Conservation (phyloP, 257 asterid genomes). For the Nicotiana tabacum region DNA sequence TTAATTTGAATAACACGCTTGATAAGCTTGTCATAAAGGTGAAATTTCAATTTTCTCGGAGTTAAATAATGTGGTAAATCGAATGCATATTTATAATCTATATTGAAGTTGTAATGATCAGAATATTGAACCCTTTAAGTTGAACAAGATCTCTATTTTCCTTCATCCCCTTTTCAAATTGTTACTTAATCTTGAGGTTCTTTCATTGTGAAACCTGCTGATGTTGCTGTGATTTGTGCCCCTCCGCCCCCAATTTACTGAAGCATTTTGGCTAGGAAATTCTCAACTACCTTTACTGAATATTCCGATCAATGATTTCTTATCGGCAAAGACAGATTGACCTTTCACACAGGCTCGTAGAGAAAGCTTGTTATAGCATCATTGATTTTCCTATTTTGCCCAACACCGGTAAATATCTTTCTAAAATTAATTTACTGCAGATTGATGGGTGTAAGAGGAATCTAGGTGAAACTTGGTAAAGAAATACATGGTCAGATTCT, state of each 20-base stretch:
- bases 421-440: not conserved
- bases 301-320: not conserved
- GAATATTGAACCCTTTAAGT: no score
- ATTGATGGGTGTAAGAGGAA: not conserved
- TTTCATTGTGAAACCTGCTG: not conserved
- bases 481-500: constrained; percentile 68
- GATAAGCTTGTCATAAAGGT: constrained; percentile 52
- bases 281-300: not conserved
- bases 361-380: not conserved
- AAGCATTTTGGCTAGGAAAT: not conserved
- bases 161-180: no score
- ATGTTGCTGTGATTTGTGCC: not conserved
- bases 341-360: not conserved
- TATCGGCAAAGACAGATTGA: not conserved
- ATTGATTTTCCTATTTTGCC: not conserved
- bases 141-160: no score
- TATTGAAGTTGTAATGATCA: not conserved
- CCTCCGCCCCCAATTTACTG: not conserved
- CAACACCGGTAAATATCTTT: not conserved
- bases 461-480: constrained; percentile 39
- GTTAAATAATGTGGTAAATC: not conserved
- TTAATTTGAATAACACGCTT: constrained; percentile 53
- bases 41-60: not conserved
- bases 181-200: not conserved
- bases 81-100: not conserved